These are phyloP conservation scores for Viola odorata DNA, from an alignment of 345 rosid species.

Conservation along the genomic window DNA sequence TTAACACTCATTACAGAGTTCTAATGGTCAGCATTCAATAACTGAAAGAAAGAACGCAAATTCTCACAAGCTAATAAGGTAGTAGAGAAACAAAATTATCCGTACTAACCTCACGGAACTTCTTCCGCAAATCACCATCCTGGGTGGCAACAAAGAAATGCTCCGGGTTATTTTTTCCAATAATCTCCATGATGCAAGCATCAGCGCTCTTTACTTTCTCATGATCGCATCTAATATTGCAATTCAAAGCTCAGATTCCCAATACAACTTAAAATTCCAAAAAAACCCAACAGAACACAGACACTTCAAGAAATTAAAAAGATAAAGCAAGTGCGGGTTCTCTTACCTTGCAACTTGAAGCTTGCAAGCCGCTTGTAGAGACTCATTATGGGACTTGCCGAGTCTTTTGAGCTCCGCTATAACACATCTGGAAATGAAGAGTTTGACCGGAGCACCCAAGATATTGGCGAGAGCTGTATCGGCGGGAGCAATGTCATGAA, in stretches of 20 bases:
- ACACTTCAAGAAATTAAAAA: background rate
- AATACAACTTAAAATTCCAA: background rate
- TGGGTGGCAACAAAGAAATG: slow-evolving; percentile 90
- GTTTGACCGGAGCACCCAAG: slow-evolving; percentile 70
- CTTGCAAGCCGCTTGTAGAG: slow-evolving; percentile 52
- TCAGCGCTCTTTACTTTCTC: slow-evolving; percentile 58
- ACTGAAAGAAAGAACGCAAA: background rate
- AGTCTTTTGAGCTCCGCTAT: slow-evolving; percentile 68
- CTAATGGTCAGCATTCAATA: background rate
- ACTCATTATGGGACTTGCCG: slow-evolving; percentile 47
- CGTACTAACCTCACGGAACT: slow-evolving; percentile 53
- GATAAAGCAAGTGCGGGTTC: background rate
- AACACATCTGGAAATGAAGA: slow-evolving; percentile 86
- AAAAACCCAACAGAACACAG: background rate
- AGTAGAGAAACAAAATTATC: background rate
- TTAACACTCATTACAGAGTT: background rate
- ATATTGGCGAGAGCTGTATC: slow-evolving; percentile 56
- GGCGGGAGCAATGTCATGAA: slow-evolving; percentile 49
- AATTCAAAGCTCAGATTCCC: background rate
- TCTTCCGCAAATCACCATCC: slow-evolving; percentile 59
- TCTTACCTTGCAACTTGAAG: slow-evolving; percentile 56
- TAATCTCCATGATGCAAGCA: slow-evolving; percentile 55
- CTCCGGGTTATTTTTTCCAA: slow-evolving; percentile 55
- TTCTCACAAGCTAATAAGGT: too few species aligned
- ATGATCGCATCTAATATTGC: slow-evolving; percentile 65